Base-by-base conservation (phyloP, 352 stramenopile species). In the Thalassiosira livingstoniorum region DNA sequence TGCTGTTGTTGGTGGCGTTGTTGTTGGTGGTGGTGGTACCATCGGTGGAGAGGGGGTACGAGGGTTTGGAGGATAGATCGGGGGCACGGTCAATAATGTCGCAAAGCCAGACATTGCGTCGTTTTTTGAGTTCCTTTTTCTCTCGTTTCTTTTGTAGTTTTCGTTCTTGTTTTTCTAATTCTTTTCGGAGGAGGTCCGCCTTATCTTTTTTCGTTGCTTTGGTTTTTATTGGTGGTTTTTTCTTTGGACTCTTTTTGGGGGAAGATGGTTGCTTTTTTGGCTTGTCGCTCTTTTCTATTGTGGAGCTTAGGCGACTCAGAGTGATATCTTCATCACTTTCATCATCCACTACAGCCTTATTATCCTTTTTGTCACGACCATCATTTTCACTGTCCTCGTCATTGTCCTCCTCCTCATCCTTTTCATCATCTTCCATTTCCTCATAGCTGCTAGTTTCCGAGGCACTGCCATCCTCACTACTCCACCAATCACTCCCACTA, bases 71-170 rank as follows among this genome's bases (percentile, higher is more conserved):
- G 74, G 25, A 58, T 34, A 10, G n/a, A 75, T n/a, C 2, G 21
- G 78, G 64, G 11, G 86, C 77, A 23, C 90, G 78, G 86, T 94
- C 90, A 67, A 94, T 94, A 53, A 94, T 78, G 64, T 94, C 90
- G 51, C 82, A 90, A 27, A 94, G 80, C 23, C 74, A 74, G 4
- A 86, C 60, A 13, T 76, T 66, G 18, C 67, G 21, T 10, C 78
- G 10, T 11, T 75, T 32, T 58, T n/a, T n/a, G n/a, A n/a, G n/a
- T n/a, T n/a, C n/a, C n/a, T n/a, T n/a, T 58, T 4, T 27, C 25
- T 58, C 47, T 58, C 21, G 10, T 58, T 27, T 7, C 21, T 58
- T 23, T 58, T 58, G 4, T 58, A 27, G n/a, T 7, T 58, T 58
- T 18, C 7, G 10, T 58, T 58, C 25, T 18, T 29, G n/a, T 4